Conservation (phyloP, 1,139 yeast species). For the Pichiaceae sp. region DNA sequence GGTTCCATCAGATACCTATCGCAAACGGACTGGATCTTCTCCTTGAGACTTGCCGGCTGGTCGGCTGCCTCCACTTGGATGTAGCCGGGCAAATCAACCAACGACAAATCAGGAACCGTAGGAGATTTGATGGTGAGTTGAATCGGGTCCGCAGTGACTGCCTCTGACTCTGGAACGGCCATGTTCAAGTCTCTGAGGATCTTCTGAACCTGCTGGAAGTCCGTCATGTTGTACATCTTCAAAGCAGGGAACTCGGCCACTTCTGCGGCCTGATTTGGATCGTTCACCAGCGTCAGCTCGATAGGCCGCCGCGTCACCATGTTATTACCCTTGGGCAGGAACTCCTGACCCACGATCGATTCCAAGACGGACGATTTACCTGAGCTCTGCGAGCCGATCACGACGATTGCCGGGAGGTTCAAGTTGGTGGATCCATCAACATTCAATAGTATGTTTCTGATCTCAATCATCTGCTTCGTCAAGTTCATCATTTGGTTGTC, state of each 20-base stretch:
- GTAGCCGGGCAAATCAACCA: constrained; percentile 96
- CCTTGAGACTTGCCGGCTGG: constrained; percentile 80
- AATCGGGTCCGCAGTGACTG: constrained; percentile 18
- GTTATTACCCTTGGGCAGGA: constrained; percentile 92
- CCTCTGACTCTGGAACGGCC: constrained; percentile 65
- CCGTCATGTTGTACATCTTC: constrained; percentile 72
- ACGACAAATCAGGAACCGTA: constrained; percentile 82
- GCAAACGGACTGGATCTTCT: constrained; percentile 71
- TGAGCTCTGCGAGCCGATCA: constrained; percentile 93
- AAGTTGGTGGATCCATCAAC: constrained; percentile 69
- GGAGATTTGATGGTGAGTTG: constrained; percentile 75
- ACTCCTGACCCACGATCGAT: constrained; percentile 91
- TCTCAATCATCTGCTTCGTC: constrained; percentile 95
- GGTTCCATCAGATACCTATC: constrained; percentile 84
- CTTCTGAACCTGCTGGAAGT: constrained; percentile 81
- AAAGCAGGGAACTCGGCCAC: constrained; percentile 92
- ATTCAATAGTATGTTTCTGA: constrained; percentile 66
- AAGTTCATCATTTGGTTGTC: constrained; percentile 75
- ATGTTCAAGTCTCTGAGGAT: constrained; percentile 78
- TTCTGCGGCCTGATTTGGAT: constrained; percentile 76
- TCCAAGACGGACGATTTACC: constrained; percentile 94
- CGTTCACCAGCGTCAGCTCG: constrained; percentile 75
- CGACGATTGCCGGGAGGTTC: constrained; percentile 89
- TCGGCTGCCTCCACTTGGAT: constrained; percentile 96
- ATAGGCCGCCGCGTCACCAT: constrained; percentile 83